A percentile compares a stretch with the other conserved stretches of the same genome.
Evolutionary conservation across 805 yeast genomes (phyloP).

Genomic region (Cyberlindnera nakhonratchasimensis): DNA sequence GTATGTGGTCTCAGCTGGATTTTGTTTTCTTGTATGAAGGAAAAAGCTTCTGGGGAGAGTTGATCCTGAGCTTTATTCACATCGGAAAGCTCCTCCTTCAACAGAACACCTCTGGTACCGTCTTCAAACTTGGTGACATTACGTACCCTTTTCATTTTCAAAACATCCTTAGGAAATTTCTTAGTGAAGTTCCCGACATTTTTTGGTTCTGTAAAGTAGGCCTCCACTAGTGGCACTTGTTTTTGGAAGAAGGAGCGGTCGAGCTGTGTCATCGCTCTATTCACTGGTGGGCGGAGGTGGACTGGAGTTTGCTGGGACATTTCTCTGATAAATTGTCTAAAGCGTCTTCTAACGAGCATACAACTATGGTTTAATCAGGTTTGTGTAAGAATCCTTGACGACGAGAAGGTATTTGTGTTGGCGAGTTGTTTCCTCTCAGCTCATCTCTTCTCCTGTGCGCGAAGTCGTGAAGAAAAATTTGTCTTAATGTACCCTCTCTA

Average conservation of each 20-base stretch:
- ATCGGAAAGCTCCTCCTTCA: conserved; percentile 48
- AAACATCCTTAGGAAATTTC: conserved; percentile 52
- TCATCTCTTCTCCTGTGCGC: not conserved
- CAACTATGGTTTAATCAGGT: too few relatives aligned
- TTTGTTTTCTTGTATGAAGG: conserved; percentile 44
- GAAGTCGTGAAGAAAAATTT: not conserved
- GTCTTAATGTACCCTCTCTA: not conserved
- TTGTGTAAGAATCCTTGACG: too few relatives aligned
- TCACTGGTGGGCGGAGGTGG: conserved; percentile 56
- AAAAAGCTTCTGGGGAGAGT: conserved; percentile 41
- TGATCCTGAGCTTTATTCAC: conserved; percentile 35
- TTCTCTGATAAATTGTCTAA: not conserved
- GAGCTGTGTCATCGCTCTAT: conserved; percentile 59
- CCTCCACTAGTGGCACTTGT: conserved; percentile 60
- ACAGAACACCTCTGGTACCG: conserved; percentile 43
- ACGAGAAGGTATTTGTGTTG: too few relatives aligned
- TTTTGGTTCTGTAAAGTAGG: conserved; percentile 65
- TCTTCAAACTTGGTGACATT: conserved; percentile 51
- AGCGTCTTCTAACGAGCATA: not conserved
- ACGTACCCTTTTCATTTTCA: conserved; percentile 66
- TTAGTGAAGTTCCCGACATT: conserved; percentile 49
- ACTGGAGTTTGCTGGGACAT: conserved; percentile 8
- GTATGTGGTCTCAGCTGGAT: conserved; percentile 50
- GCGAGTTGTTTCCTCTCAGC: too few relatives aligned
- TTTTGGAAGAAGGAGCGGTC: conserved; percentile 63